These are phyloP conservation scores for Calocera viscosa DNA, from an alignment of 768 basidiomycete genomes.

Conservation along the genomic window DNA sequence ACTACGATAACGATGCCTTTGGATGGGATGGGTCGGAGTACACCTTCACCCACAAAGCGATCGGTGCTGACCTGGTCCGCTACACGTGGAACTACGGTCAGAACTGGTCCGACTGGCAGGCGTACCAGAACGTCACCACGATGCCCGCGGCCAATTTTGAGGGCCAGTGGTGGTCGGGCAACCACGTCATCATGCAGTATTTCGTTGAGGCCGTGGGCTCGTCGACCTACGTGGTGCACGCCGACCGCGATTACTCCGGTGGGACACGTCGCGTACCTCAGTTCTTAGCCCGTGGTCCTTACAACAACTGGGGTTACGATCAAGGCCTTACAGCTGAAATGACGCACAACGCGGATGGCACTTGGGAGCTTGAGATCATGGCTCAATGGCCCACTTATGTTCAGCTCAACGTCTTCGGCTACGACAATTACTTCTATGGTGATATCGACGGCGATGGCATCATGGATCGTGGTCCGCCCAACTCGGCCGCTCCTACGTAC, in stretches of 20 bases:
- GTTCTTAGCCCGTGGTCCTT: conserved; percentile 73
- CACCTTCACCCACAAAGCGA: conserved; percentile 66
- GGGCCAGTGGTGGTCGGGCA: conserved; percentile 56
- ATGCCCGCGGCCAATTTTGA: conserved; percentile 50
- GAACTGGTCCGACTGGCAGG: conserved; percentile 69
- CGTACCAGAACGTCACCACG: conserved; percentile 61
- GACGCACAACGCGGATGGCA: conserved; percentile 47
- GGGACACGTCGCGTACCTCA: conserved; percentile 69
- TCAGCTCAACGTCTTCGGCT: conserved; percentile 83
- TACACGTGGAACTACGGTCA: conserved; percentile 79
- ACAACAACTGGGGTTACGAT: conserved; percentile 89
- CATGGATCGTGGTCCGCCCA: conserved; percentile 83
- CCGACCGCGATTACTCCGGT: conserved; percentile 50
- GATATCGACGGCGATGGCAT: conserved; percentile 78
- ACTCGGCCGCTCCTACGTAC: conserved; percentile 66
- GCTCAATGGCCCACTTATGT: conserved; percentile 79
- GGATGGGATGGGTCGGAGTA: conserved; percentile 48
- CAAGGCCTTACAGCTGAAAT: conserved; percentile 61
- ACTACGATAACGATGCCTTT: conserved; percentile 48
- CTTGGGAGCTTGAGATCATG: conserved; percentile 84
- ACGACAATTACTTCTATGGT: conserved; percentile 86
- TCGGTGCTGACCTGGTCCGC: conserved; percentile 76
- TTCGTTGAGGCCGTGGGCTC: conserved; percentile 61
- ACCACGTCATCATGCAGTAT: conserved; percentile 85
- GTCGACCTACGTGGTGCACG: conserved; percentile 57